These are phyloP conservation scores for Cryptosporidium meleagridis DNA, from an alignment of 169 alveolate species.

Conservation along the genomic window DNA sequence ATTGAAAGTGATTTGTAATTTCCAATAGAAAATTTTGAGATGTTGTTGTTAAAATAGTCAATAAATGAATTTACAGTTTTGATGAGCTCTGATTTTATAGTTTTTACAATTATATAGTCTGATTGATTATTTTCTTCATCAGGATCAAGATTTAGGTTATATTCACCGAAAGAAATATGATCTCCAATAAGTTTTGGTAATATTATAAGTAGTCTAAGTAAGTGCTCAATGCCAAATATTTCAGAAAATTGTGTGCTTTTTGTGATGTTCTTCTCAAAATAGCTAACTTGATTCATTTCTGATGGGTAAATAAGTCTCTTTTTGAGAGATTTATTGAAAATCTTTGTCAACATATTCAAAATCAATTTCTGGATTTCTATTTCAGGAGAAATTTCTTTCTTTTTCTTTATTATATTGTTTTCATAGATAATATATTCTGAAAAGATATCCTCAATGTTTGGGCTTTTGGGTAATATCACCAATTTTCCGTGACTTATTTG, in stretches of 20 bases:
- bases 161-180: slow-evolving; percentile 11
- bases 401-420: not conserved
- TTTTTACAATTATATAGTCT: slow-evolving; percentile 1
- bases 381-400: not conserved
- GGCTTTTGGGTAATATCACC: slow-evolving; percentile 28
- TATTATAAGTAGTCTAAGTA: slow-evolving; percentile 15
- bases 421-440: not conserved
- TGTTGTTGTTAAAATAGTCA: slow-evolving; percentile 11
- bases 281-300: slow-evolving; percentile 13
- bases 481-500: slow-evolving; percentile 16
- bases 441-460: slow-evolving; percentile 9
- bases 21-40: slow-evolving; percentile 13
- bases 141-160: not conserved
- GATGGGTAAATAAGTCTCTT: slow-evolving; percentile 21
- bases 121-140: not conserved
- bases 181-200: slow-evolving; percentile 24
- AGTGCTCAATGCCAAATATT: slow-evolving; percentile 52
- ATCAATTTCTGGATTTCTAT: not conserved
- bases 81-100: not conserved
- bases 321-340: slow-evolving; percentile 41
- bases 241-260: slow-evolving; percentile 4
- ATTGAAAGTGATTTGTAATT: not conserved
- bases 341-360: not conserved
- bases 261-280: slow-evolving; percentile 6
- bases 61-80: slow-evolving; percentile 18